Percentiles rank a stretch among this genome's conserved stretches.
phyloP scores from a whole-genome alignment of 495 filamentous ascomycete genomes.

The Penicillium samsonianum region DNA sequence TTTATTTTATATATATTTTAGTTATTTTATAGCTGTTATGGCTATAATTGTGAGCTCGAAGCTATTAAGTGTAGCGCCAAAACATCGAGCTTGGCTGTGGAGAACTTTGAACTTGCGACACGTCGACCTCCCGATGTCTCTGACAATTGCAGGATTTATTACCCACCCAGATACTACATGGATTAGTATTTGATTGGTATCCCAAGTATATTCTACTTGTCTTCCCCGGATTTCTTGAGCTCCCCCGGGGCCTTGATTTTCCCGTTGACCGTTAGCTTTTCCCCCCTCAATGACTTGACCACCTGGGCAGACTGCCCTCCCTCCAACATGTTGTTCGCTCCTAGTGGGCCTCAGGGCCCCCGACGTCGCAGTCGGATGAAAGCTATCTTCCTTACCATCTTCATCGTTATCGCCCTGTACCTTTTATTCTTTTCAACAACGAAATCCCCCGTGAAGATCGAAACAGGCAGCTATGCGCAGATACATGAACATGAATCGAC shows the following conservation, averaged over 20 bases:
- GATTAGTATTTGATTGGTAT: background rate
- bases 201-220: background rate
- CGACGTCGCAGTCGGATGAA: slow-evolving; percentile 47
- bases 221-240: slow-evolving; percentile 3
- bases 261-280: background rate
- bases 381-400: slow-evolving; percentile 43
- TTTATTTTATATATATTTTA: background rate
- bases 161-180: background rate
- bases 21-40: background rate
- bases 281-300: slow-evolving; percentile 14
- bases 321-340: slow-evolving; percentile 42
- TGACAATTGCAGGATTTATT: background rate
- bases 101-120: background rate
- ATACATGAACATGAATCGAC: slow-evolving; percentile 11
- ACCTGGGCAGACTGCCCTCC: slow-evolving; percentile 13
- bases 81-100: background rate
- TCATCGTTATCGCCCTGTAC: slow-evolving; percentile 43
- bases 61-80: background rate
- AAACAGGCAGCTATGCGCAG: slow-evolving; percentile 30
- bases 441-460: slow-evolving; percentile 16
- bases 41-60: background rate
- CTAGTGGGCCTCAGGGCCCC: slow-evolving; percentile 40
- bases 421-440: slow-evolving; percentile 40
- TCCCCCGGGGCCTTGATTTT: slow-evolving; percentile 1
- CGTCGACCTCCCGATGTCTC: background rate